Evolutionary conservation across 2,329 filamentous ascomycete genomes (phyloP).

Genomic region (Colletotrichum caudatum): DNA sequence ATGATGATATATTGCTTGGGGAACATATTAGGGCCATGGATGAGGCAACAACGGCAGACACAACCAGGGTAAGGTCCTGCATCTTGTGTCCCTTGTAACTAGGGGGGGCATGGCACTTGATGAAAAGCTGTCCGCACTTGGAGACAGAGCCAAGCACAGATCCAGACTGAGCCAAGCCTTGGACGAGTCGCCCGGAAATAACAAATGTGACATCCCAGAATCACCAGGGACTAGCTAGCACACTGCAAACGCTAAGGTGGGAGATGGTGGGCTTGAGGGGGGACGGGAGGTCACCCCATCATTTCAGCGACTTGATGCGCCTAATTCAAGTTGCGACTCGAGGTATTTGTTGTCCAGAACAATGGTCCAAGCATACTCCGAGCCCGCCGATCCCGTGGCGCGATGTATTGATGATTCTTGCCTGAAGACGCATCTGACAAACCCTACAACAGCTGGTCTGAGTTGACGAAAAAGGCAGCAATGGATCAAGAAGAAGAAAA

Average conservation of each 20-base stretch:
- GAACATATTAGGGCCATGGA: neutral
- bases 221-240: neutral
- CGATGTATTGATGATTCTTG: neutral
- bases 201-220: conserved; percentile 19
- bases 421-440: neutral
- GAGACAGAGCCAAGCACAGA: conserved; percentile 33
- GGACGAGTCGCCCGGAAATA: conserved; percentile 15
- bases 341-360: neutral
- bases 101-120: conserved; percentile 5
- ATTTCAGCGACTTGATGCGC: neutral
- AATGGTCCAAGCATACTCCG: neutral
- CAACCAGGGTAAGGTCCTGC: neutral
- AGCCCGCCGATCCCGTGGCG: too few species aligned
- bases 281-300: neutral
- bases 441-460: neutral
- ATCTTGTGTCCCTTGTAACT: neutral
- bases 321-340: conserved; percentile 2
- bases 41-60: neutral
- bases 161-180: conserved; percentile 30
- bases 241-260: neutral
- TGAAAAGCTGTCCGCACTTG: conserved; percentile 18
- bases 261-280: neutral
- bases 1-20: neutral
- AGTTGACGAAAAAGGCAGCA: too few species aligned
- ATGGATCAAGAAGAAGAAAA: neutral